Evolutionary conservation across 2,329 filamentous ascomycete genomes (phyloP).

Genomic region (Torrubiella hemipterigena): DNA sequence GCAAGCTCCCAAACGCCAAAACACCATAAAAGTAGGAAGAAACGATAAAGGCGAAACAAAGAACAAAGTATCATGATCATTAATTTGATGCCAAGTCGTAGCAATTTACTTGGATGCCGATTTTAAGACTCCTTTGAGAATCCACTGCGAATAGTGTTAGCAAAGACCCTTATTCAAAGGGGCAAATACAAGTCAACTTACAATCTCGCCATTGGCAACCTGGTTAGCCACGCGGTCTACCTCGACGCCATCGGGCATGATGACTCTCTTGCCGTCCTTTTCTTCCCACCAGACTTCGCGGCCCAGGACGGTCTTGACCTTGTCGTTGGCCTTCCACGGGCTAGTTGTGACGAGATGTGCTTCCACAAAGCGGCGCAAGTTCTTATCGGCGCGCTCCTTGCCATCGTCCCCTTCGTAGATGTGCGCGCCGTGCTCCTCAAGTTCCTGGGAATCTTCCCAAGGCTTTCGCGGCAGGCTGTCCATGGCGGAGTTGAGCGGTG

Average conservation of each 20-base stretch:
- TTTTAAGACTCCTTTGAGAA: conserved; percentile 43
- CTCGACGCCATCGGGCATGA: conserved; percentile 70
- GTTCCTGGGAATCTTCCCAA: conserved; percentile 70
- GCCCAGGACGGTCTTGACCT: conserved; percentile 49
- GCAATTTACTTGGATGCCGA: no score
- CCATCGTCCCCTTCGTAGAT: conserved; percentile 70
- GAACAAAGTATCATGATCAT: no score
- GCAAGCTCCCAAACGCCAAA: no score
- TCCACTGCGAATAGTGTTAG: conserved; percentile 39
- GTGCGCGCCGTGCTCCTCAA: conserved; percentile 49
- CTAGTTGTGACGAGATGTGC: conserved; percentile 66
- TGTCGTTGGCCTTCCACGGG: conserved; percentile 61
- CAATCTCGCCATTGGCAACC: conserved; percentile 78
- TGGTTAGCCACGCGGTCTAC: conserved; percentile 62
- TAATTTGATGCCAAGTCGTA: no score
- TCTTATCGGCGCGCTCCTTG: conserved; percentile 62
- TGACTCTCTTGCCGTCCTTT: conserved; percentile 54
- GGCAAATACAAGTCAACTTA: conserved; percentile 18
- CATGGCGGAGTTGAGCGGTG: conserved; percentile 74
- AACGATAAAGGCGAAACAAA: no score
- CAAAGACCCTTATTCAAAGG: not conserved
- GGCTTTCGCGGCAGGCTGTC: conserved; percentile 71
- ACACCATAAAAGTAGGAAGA: no score
- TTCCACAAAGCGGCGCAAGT: conserved; percentile 72
- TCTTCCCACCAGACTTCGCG: conserved; percentile 74